Evolutionary conservation across 2,329 filamentous ascomycete genomes (phyloP), one percentile per base, ranked within the genome.

Genomic region (Claviceps capensis): DNA sequence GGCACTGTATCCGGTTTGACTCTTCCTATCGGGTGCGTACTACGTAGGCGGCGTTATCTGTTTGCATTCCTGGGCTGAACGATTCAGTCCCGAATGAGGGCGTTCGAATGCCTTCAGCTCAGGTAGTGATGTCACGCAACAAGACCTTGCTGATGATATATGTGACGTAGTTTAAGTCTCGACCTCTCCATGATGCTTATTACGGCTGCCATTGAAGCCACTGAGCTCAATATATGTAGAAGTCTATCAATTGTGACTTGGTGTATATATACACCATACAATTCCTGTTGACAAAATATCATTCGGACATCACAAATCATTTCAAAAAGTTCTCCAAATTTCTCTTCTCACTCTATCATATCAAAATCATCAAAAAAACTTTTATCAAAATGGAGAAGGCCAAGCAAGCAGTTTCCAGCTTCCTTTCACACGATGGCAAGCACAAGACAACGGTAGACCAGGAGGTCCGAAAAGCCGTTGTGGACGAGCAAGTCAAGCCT

Each of bases 371-470:
- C 11, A 9, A 26, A 13, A 17, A 17, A 23, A 30, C 8, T 16
- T 8, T 2, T 1, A 30, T 42, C 38, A 43, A 4, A 58, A 83
- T 85, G 81, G 74, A 85, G 16, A 79, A 79, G 63, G 80, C 82
- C 41, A 85, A 82, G 71, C 70, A 74, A 60, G 77, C 76, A 54
- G 75, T 86, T 60, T 68, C 69, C 47, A 74, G 75, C 61, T 82
- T 86, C 69, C 74, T 83, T 59, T 70, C 66, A 62, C 75, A 76
- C 59, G 71, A 78, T 52, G 82, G 82, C 53, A 77, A 85, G 56
- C 76, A 85, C 59, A 79, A 83, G 60, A 87, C 83, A n/a, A 82
- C 78, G 14, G 80, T 88, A 4, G 78, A 86, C 55, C 80, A 86
- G 66, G 75, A 74, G 8, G 75, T 85, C 43, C 74, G 77, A 42